Base-by-base conservation (phyloP, 2,329 filamentous ascomycete genomes). In the Madurella fahalii region DNA sequence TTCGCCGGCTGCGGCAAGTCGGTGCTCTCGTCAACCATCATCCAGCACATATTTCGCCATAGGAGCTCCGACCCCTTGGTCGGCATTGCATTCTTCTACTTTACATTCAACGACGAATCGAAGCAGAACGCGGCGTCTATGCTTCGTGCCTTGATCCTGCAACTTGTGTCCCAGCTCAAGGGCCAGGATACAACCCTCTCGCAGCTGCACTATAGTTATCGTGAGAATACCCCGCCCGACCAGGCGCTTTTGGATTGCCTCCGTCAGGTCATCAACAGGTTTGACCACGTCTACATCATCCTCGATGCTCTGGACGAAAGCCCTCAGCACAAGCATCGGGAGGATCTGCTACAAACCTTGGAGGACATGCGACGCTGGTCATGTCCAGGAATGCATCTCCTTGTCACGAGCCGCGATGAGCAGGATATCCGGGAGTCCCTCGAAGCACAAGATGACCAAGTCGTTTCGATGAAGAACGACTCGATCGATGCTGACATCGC, bases 1-100 rank as follows among this genome's bases (percentile, higher is more conserved):
- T 68, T 69, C 53, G 67, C 72, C 16, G 72, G 72, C 1, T 71
- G 68, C 50, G 73, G 72, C 11, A 75, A 75, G 56, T 72, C 70
- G 0, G 66, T 75, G 0, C 57, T 75, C 9, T 70, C 65, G 44
- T 72, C 66, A 9, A 73, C 69, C 1, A 62, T 67, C 8, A 69
- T 74, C 42, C 68, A 52, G 25, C 25, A 47, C 50, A 52, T 42
- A 7, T 41, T 52, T n/a, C 34, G 43, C 16, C 42, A 52, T 13
- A 20, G 25, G 9, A 31, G n/a, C 13, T 63, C 58, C 12, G 62
- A 63, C 16, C 56, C 60, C 7, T 43, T 50, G 5, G 61, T 65
- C 11, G 69, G 64, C 0, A 47, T 73, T 13, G 68, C 64, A 1
- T 73, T 69, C 56, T 75, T 75, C 59, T 75, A 68, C 61, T 75